Base-by-base conservation (phyloP, 805 yeast genomes). In the Debaryomyces hansenii region DNA sequence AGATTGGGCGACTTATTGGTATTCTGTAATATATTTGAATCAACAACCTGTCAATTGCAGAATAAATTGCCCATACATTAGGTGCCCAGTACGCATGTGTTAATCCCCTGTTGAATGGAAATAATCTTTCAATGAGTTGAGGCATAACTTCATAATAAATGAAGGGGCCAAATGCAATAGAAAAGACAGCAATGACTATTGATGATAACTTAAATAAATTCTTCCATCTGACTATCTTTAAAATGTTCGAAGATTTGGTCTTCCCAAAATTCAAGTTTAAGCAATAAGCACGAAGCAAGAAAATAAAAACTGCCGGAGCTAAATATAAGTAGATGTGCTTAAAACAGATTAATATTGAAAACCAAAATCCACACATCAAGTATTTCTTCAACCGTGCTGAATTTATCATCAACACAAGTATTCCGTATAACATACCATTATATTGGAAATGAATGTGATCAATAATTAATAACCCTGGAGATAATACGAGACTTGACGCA, bases 41-140 rank as follows among this genome's bases (percentile, higher is more conserved):
- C 47, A 90, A 70, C 0, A 84, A 59, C 47, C 96, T 75, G 65
- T 94, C 99, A 11, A 77, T 49, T 53, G 88, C 85, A 1, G 97
- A 87, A 66, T 94, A 94, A 8, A 92, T 56, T 0, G 99, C 97
- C 99, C 99, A 94, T 40, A 90, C 72, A 59, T 94, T 94, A 12
- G 99, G 98, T 1, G 99, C 98, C 98, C 99, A 94, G 68, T 94
- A 94, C 0, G 98, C 97, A 67, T 94, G 99, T 4, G 97, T 94
- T 32, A 94, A 74, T 1, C 98, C 98, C 62, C 98, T 76, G 41
- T 95, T 85, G 62, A 92, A 92, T 5, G 99, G 99, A 67, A 94
- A 94, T 28, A 94, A 68, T 39, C 99, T 75, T 4, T 69, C 60
- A 7, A 89, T 40, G 14, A 94, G 66, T 50, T 88, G 81, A 0